Base-by-base conservation (phyloP, 2,329 filamentous ascomycete genomes). In the Hymenoscyphus scutula region DNA sequence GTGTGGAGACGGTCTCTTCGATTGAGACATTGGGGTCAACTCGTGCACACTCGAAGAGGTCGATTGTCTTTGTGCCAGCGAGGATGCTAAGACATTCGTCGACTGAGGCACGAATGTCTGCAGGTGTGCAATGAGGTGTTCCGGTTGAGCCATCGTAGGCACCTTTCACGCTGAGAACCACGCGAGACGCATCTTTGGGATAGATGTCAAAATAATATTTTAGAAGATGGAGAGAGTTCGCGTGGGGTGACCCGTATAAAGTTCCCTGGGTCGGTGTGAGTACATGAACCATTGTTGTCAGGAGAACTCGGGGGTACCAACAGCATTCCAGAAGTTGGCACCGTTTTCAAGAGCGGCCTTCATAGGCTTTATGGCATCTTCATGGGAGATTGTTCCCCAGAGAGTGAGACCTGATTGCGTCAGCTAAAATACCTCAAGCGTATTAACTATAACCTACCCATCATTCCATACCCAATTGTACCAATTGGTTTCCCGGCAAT, bases 111-210 rank as follows among this genome's bases (percentile, higher is more conserved):
- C 84, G 81, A 25, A 88, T 77, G 56, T 77, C 78, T 51, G 80
- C 78, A 5, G 81, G 79, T 1, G 80, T 82, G 19, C 81, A 80
- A 65, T 86, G 80, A 0, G 80, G 76, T 1, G 62, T 62, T 25
- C 78, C 59, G 1, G 58, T 13, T 67, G 70, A 67, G 2, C 72
- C 63, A 53, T 80, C 73, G 45, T 77, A 54, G 11, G 79, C 82
- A 34, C 85, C 85, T 75, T 89, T 89, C 71, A 89, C 80, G 69
- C 80, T 81, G 59, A 90, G 74, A 13, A 86, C 78, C 10, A 89
- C 79, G 70, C 84, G 84, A 58, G 81, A 76, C 10, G 86, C 85
- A 64, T 89, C 83, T 65, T 86, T 82, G 0, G 87, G 87, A 70
- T 89, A 82, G 62, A 81, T 79, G 41, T 78, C 78, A 71, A 89